Percentiles rank a stretch among this genome's conserved stretches.
phyloP scores from a whole-genome alignment of 331 rosid species.

The Rhamnella rubrinervis region DNA sequence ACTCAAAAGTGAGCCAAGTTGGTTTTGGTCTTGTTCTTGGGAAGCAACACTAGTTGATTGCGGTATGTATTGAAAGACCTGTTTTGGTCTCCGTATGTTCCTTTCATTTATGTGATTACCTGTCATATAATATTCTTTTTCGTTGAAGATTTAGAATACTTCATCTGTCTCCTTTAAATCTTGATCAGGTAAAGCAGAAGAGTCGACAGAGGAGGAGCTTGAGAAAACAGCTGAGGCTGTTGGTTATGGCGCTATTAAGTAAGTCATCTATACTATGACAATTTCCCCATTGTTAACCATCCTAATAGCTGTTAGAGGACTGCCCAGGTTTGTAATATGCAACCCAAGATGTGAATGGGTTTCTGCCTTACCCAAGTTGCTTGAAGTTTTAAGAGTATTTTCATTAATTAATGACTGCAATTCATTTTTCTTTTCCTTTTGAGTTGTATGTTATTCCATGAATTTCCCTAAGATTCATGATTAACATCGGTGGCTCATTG shows the following conservation, averaged over 20 bases:
- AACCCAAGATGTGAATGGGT: background rate
- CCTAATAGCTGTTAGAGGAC: background rate
- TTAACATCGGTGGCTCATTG: too few species aligned
- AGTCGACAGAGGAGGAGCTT: constrained; percentile 75
- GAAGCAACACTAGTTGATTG: constrained; percentile 65
- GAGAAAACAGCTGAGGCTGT: constrained; percentile 71
- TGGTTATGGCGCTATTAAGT: constrained; percentile 96
- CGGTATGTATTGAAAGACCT: constrained; percentile 49
- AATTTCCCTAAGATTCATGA: too few species aligned
- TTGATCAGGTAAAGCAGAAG: constrained; percentile 52
- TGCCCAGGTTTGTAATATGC: background rate
- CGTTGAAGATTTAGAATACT: background rate
- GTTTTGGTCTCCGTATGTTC: background rate
- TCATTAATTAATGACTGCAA: too few species aligned
- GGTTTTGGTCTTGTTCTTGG: constrained; percentile 99
- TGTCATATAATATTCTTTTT: too few species aligned
- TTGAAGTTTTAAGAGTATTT: too few species aligned
- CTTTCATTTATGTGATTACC: background rate
- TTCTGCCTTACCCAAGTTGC: background rate
- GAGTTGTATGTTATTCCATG: too few species aligned
- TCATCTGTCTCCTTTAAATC: constrained; percentile 12
- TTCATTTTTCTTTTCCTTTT: too few species aligned
- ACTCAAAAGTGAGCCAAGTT: constrained; percentile 80
- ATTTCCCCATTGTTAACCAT: background rate
- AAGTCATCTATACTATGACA: constrained; percentile 33